A percentile compares a stretch with the other conserved stretches of the same genome.
Conservation (phyloP, 345 rosid species). For the Corymbia maculata region DNA sequence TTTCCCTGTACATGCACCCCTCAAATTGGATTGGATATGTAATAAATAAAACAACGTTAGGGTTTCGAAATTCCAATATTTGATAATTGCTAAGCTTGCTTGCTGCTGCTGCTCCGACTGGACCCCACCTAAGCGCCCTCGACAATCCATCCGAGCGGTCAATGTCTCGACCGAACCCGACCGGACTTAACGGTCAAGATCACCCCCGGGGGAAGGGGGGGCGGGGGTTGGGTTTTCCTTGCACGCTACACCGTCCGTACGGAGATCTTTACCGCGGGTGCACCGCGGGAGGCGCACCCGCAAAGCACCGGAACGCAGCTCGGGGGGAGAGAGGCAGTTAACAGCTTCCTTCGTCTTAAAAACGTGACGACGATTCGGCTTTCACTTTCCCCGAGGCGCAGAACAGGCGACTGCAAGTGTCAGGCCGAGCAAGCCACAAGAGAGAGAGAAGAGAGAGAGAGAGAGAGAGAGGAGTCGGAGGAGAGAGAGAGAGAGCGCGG, state of each 20-base stretch:
- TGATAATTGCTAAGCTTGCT: neutral
- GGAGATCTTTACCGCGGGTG: neutral
- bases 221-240: neutral
- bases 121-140: neutral
- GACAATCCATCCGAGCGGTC: neutral
- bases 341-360: neutral
- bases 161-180: neutral
- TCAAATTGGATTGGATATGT: neutral
- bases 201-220: neutral
- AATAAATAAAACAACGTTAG: neutral
- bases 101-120: neutral
- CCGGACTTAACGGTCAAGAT: neutral
- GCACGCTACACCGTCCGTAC: neutral
- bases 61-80: neutral
- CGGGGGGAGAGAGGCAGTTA: neutral
- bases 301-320: neutral
- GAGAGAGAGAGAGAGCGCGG: neutral
- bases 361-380: neutral
- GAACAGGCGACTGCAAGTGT: neutral
- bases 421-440: neutral
- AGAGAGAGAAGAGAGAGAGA: neutral
- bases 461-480: too few species aligned
- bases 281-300: neutral
- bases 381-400: neutral
- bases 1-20: neutral